Conservation (phyloP, 2,329 filamentous ascomycete species). For the Magnaporthiopsis incrustans region DNA sequence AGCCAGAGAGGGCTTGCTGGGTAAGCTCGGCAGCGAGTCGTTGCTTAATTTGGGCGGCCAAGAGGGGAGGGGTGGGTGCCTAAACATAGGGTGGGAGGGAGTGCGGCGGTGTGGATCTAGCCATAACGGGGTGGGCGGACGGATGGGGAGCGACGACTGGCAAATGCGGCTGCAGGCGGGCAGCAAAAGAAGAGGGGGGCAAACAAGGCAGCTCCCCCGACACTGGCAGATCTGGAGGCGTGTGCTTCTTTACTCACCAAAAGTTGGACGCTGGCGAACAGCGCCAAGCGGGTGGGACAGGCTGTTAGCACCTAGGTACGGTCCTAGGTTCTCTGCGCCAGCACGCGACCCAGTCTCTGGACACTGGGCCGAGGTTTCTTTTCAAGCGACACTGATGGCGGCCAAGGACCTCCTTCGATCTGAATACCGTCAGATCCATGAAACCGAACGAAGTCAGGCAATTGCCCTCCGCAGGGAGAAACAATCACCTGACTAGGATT, state of each 20-base stretch:
- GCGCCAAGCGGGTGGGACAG: neutral
- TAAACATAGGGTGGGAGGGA: neutral
- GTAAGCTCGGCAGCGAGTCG: neutral
- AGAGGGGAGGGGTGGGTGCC: neutral
- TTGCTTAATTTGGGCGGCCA: neutral
- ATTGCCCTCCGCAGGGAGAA: constrained; percentile 33
- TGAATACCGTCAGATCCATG: constrained; percentile 3
- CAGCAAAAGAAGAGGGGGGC: neutral
- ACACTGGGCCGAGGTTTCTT: neutral
- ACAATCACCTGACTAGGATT: constrained; percentile 43
- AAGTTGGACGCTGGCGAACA: neutral
- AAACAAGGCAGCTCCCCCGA: neutral
- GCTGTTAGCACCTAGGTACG: neutral
- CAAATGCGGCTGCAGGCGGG: neutral
- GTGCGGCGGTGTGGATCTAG: neutral
- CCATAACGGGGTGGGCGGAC: neutral
- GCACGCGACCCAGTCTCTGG: neutral
- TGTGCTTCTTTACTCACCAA: neutral
- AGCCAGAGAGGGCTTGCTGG: neutral
- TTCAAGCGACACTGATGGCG: neutral
- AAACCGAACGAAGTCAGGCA: constrained; percentile 11
- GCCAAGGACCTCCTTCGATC: neutral
- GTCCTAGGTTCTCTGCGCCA: neutral
- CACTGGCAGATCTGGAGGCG: neutral
- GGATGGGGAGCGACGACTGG: neutral